Conservation (phyloP, 2,329 filamentous ascomycete genomes). For the Zarea fungicola region DNA sequence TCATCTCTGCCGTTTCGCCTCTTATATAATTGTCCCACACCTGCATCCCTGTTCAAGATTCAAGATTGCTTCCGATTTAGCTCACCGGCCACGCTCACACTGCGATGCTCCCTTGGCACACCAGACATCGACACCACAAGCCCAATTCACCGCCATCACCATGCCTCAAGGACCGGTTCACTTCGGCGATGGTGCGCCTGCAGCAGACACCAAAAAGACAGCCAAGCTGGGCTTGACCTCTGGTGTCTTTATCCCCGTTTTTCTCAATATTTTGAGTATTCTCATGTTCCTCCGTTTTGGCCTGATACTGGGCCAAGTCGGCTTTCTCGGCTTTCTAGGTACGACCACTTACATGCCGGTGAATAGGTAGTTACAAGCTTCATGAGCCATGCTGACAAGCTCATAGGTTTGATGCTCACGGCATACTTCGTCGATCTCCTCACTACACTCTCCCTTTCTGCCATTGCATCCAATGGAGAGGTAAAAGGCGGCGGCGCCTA, state of each 20-base stretch:
- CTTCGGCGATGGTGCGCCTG: background rate
- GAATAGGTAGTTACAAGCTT: background rate
- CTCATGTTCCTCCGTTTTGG: constrained; percentile 90
- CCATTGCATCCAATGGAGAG: constrained; percentile 84
- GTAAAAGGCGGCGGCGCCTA: constrained; percentile 85
- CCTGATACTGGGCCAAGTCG: constrained; percentile 74
- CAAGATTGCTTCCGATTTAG: background rate
- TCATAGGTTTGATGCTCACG: constrained; percentile 60
- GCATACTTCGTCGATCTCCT: constrained; percentile 81
- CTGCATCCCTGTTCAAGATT: background rate
- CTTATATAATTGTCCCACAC: background rate
- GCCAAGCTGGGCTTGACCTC: constrained; percentile 71
- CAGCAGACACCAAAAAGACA: constrained; percentile 34
- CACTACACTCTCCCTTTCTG: constrained; percentile 79
- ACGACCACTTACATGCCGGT: constrained; percentile 23
- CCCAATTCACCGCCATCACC: too few relatives aligned
- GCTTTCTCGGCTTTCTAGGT: constrained; percentile 76
- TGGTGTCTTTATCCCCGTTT: constrained; percentile 83
- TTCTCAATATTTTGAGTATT: constrained; percentile 81
- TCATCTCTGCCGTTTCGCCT: background rate
- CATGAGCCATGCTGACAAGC: background rate
- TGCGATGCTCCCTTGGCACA: background rate
- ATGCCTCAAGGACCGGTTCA: constrained; percentile 4
- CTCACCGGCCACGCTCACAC: background rate
- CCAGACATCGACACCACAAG: background rate